These are phyloP conservation scores for Cicer judaicum DNA, from an alignment of 306 rosid species.

Conservation along the genomic window DNA sequence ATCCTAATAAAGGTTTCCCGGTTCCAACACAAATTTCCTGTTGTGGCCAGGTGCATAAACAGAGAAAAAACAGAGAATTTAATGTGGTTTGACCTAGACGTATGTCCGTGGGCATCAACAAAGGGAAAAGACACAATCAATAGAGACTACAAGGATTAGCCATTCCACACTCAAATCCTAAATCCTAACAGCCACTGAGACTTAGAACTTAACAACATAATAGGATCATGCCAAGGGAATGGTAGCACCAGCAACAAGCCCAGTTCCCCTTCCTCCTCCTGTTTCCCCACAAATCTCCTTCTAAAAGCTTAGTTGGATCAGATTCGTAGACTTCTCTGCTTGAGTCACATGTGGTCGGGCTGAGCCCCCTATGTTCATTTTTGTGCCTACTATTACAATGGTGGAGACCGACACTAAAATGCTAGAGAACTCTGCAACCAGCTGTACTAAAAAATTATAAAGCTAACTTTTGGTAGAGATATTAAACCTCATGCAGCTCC, in stretches of 20 bases:
- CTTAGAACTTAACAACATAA: background rate
- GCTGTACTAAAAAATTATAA: slow-evolving; percentile 12
- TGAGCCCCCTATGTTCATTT: slow-evolving; percentile 1
- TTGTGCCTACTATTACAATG: slow-evolving; percentile 18
- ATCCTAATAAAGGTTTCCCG: slow-evolving; percentile 33
- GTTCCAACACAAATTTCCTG: slow-evolving; percentile 17
- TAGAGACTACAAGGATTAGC: slow-evolving; percentile 4
- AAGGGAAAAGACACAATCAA: slow-evolving; percentile 13
- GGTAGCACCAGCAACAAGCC: background rate
- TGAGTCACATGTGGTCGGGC: background rate
- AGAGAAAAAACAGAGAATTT: background rate
- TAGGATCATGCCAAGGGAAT: background rate
- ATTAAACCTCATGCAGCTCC: slow-evolving; percentile 70
- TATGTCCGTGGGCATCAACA: slow-evolving; percentile 14
- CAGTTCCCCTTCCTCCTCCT: slow-evolving; percentile 17
- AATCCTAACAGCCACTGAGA: slow-evolving; percentile 7
- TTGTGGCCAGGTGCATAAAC: slow-evolving; percentile 21
- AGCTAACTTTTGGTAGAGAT: slow-evolving; percentile 37
- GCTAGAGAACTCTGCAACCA: slow-evolving; percentile 17
- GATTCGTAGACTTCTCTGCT: background rate
- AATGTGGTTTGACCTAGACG: slow-evolving; percentile 21
- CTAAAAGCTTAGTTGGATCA: slow-evolving; percentile 25
- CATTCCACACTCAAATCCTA: background rate
- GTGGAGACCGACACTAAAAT: slow-evolving; percentile 7
- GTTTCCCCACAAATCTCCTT: slow-evolving; percentile 27